Evolutionary conservation across 345 rosid species (phyloP), one percentile per base, ranked within the genome.

Genomic region (Hevea brasiliensis): DNA sequence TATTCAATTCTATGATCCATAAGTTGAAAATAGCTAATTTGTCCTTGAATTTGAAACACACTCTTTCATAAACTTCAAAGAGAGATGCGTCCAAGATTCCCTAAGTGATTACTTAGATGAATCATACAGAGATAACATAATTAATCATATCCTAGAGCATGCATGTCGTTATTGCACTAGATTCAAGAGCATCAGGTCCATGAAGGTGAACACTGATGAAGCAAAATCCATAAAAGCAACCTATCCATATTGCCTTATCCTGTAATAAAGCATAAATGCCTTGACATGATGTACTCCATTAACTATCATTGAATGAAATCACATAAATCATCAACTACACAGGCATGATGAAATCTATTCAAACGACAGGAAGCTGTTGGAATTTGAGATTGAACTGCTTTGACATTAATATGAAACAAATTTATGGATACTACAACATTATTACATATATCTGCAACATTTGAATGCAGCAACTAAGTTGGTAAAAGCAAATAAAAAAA

Each of bases 401-500:
- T 65, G 37, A 51, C 54, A 67, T 80, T 29, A 64, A 77, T 56
- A 73, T 72, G 65, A 50, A 54, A 66, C 77, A 63, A 64, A 54
- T 45, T 21, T 66, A 47, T 72, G 73, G 48, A 62, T 45, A 32
- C 70, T 57, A 59, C 61, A 68, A 58, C 24, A 72, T 67, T 75
- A 72, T 74, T 51, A 79, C 76, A 81, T 72, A 68, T 81, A 82
- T 20, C 50, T 47, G 76, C 77, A 72, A 57, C 37, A 81, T 47
- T 47, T 57, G 71, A 71, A 48, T 60, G 57, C 59, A 51, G 77
- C n/a, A 55, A 60, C 32, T 63, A 55, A 70, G 66, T 71, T 6
- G 72, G 61, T 29, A 32, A 55, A 44, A 57, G 61, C 44, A 21
- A 66, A 61, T n/a, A 70, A 65, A 21, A 7, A 73, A 67, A 65